Base-by-base conservation (phyloP, 192 early-diverging fungal genomes). In the Kappamyces sp. region DNA sequence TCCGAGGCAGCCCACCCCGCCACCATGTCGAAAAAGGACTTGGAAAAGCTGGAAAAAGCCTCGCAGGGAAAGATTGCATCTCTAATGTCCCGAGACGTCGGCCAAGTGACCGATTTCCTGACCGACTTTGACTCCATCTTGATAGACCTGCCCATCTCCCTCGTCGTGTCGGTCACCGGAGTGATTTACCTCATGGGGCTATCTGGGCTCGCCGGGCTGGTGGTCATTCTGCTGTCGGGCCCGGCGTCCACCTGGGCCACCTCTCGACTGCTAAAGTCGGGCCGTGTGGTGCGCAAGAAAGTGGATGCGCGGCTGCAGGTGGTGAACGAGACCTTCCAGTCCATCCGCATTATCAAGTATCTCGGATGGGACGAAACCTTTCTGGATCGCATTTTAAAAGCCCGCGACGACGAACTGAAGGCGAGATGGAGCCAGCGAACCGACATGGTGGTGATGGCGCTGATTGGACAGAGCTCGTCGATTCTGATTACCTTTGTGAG, bases 271-370 rank as follows among this genome's bases (percentile, higher is more conserved):
- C 60, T 61, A 40, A 62, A 59, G 12, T 42, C 62, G 31, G 60
- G 69, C 46, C 61, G 61, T n/a, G 39, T n/a, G 0, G 32, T 63
- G 23, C 60, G 63, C 32, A 38, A 51, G 7, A 59, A 49, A 2
- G 65, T 61, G 1, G 93, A 96, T 68, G 82, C 86, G 66, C 81
- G 93, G n/a, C 71, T 96, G 47, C 82, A 86, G 23, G 71, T 82
- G 58, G 79, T 89, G 40, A 94, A 89, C 49, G 93, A 96, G 70
- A 72, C 55, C 6, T 42, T 58, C 6, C 55, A 89, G 84, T 50
- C 90, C 85, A 55, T 82, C 83, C 33, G 86, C 85, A 31, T 73
- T 46, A 85, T 98, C 58, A 98, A 98, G 68, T 97, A 71, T 53
- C 71, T 80, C 39, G 72, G 70, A 12, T 80, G 78, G 74, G 78